Conservation (phyloP, 805 yeast species). For the Zygosaccharomyces pseudorouxii region DNA sequence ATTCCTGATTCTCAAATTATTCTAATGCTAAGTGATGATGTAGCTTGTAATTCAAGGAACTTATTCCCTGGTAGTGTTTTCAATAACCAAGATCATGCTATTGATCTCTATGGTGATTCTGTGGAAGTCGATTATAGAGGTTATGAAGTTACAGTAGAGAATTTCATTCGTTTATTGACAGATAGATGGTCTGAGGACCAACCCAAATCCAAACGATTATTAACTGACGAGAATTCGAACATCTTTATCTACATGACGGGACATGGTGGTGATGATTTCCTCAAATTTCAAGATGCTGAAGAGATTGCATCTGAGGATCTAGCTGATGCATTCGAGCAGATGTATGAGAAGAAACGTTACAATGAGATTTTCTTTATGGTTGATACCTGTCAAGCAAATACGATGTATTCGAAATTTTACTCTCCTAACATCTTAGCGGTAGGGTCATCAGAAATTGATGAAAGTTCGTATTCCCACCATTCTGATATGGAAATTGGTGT, state of each 20-base stretch:
- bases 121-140: constrained; percentile 97
- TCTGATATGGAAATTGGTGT: constrained; percentile 95
- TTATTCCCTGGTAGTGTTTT: constrained; percentile 94
- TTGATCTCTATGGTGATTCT: constrained; percentile 90
- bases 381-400: constrained; percentile 98
- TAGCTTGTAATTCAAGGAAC: constrained; percentile 94
- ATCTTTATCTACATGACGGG: constrained; percentile 95
- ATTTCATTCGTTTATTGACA: constrained; percentile 84
- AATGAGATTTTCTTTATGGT: constrained; percentile 96
- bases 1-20: constrained; percentile 98
- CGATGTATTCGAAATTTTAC: constrained; percentile 90
- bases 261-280: constrained; percentile 96
- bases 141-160: constrained; percentile 96
- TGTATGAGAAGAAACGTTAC: constrained; percentile 93
- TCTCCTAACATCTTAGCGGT: constrained; percentile 91
- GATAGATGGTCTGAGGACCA: constrained; percentile 95
- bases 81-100: constrained; percentile 86
- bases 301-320: constrained; percentile 93
- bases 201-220: constrained; percentile 83
- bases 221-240: constrained; percentile 92
- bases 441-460: constrained; percentile 84
- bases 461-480: constrained; percentile 91
- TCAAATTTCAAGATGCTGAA: constrained; percentile 97
- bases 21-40: constrained; percentile 92
- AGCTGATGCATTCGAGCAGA: constrained; percentile 95